A percentile compares a stretch with the other conserved stretches of the same genome.
Conservation (phyloP, 441 rosid species). For the Populus hybrid region DNA sequence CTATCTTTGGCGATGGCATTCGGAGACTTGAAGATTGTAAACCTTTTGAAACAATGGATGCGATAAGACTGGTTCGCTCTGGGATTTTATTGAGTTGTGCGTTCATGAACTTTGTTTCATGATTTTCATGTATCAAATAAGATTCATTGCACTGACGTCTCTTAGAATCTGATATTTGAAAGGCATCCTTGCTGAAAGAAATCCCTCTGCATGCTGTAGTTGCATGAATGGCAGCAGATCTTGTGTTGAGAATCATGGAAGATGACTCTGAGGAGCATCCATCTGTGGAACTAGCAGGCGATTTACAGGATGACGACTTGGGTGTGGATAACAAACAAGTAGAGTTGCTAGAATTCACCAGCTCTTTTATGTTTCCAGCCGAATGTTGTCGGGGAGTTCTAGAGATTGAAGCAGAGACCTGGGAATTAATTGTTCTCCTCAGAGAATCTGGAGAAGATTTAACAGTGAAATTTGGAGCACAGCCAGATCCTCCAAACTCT, state of each 20-base stretch:
- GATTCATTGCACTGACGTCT: conserved; percentile 18
- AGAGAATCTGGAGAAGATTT: conserved; percentile 24
- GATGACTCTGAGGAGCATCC: conserved; percentile 56
- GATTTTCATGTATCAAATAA: conserved; percentile 22
- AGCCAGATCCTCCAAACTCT: conserved; percentile 5
- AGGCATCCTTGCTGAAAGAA: conserved; percentile 30
- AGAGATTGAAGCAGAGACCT: conserved; percentile 9
- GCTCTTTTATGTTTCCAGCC: conserved; percentile 11
- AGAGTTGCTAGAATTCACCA: conserved; percentile 17
- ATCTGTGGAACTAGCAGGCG: conserved; percentile 55
- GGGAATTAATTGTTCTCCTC: conserved; percentile 23
- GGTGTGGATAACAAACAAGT: conserved; percentile 15
- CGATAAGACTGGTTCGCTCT: conserved; percentile 12
- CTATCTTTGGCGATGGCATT: conserved; percentile 93
- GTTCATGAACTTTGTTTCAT: conserved; percentile 15
- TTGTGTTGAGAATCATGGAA: conserved; percentile 37
- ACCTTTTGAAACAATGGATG: conserved; percentile 16
- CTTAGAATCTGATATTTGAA: conserved; percentile 17
- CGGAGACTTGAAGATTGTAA: conserved; percentile 69
- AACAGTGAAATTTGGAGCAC: conserved; percentile 9
- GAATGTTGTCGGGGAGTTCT: conserved; percentile 25
- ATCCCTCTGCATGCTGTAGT: conserved; percentile 27
- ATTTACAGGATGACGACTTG: conserved; percentile 21
- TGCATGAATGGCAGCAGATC: conserved; percentile 33
- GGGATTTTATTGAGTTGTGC: conserved; percentile 1